Percentiles rank a stretch among this genome's conserved stretches.
phyloP scores from a whole-genome alignment of 371 early-diverging fungal species.

The Mucor indicus region DNA sequence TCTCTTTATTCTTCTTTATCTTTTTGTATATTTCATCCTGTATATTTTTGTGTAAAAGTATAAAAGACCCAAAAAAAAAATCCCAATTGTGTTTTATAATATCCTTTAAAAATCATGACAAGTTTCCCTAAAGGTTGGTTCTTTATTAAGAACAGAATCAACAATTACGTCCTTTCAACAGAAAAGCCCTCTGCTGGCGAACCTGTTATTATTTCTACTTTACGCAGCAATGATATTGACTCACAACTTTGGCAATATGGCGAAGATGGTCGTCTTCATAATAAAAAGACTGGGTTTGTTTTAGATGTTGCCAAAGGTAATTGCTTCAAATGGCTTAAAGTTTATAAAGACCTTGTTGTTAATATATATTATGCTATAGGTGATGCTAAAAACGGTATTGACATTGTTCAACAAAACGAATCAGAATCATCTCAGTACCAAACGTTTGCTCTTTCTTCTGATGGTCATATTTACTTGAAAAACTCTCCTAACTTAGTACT shows the following conservation, averaged over 20 bases:
- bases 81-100: background rate
- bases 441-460: constrained; percentile 27
- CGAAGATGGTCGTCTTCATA: constrained; percentile 49
- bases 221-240: constrained; percentile 30
- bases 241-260: constrained; percentile 57
- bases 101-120: constrained; percentile 15
- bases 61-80: background rate
- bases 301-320: constrained; percentile 55
- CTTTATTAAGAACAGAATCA: constrained; percentile 54
- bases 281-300: constrained; percentile 52
- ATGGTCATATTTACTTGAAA: constrained; percentile 44
- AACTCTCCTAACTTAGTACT: constrained; percentile 41
- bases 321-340: no score
- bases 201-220: constrained; percentile 27
- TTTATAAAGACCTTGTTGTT: no score
- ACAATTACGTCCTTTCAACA: constrained; percentile 43
- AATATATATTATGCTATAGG: constrained; percentile 15
- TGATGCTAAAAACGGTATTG: constrained; percentile 36
- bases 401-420: constrained; percentile 42
- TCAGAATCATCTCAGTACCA: constrained; percentile 23
- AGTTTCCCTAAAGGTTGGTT: constrained; percentile 55
- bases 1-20: background rate
- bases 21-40: background rate
- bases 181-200: constrained; percentile 33
- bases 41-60: background rate